phyloP scores from a whole-genome alignment of 1,284 basidiomycete species.

The Takashimella koratensis region DNA sequence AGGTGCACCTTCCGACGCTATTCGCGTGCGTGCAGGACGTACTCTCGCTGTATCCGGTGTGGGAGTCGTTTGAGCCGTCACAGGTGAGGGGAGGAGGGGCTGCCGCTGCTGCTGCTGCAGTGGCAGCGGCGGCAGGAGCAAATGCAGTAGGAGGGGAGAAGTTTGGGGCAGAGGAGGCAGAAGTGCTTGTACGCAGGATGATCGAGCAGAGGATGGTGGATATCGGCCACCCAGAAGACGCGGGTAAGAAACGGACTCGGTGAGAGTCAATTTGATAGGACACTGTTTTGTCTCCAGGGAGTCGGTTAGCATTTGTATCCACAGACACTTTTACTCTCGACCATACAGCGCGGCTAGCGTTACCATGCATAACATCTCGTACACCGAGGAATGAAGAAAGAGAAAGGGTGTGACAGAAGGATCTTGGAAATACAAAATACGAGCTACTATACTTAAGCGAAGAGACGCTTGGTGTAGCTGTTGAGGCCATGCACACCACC shows the following conservation, averaged over 20 bases:
- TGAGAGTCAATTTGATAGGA: too few species aligned
- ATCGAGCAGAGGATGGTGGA: constrained; percentile 63
- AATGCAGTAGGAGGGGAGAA: constrained; percentile 29
- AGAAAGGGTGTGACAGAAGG: constrained; percentile 1
- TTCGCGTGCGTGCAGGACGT: constrained; percentile 90
- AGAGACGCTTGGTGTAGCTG: constrained; percentile 62
- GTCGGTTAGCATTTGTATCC: too few species aligned
- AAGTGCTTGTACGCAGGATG: constrained; percentile 60
- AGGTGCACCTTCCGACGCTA: constrained; percentile 75
- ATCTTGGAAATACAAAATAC: not conserved
- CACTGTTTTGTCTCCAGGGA: too few species aligned
- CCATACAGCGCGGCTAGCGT: too few species aligned
- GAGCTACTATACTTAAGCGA: constrained; percentile 47
- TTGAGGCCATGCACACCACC: constrained; percentile 92
- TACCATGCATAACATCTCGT: not conserved
- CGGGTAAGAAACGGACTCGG: constrained; percentile 12
- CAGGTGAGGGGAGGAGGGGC: constrained; percentile 53
- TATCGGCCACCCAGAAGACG: constrained; percentile 55
- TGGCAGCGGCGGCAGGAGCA: constrained; percentile 13
- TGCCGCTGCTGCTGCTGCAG: constrained; percentile 39
- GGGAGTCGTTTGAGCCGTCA: constrained; percentile 63
- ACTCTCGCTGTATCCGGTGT: constrained; percentile 78
- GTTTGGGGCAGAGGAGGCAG: constrained; percentile 42
- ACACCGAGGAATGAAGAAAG: constrained; percentile 1
- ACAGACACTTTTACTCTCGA: too few species aligned